Base-by-base conservation (phyloP, 768 basidiomycete species). In the Leucocoprinus sp. region DNA sequence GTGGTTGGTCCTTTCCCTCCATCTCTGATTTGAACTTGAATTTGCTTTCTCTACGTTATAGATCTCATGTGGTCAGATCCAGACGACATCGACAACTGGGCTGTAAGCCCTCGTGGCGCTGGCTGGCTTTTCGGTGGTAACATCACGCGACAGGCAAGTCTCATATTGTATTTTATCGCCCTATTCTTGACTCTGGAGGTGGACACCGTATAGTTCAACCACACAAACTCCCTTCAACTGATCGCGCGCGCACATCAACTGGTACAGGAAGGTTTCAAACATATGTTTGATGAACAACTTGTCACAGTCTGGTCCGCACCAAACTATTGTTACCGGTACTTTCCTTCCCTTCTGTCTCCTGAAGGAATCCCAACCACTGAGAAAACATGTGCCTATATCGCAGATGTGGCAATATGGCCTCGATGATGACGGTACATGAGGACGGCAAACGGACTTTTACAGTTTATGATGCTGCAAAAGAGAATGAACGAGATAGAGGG, bases 1-100 rank as follows among this genome's bases (percentile, higher is more conserved):
- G 95, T 54, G 85, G 85, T 83, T 55, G 23, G 77, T 55, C 11
- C 21, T 9, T 12, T 11, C 12, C 33, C 37, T 27, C 11, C 36
- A 18, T 24, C 33, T 24, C 21, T 23, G 40, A 17, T 23, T 35
- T 4, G 34, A n/a, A 8, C 14, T 49, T 23, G 7, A 29, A 28
- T 22, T 34, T 8, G 48, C 37, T 24, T 19, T 15, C 11, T 31
- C n/a, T 14, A 8, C n/a, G 31, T 4, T 37, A n/a, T 42, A 92
- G 92, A 97, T 59, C 76, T 98, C 9, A 96, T 98, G 92, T 98
- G 95, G 95, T 92, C 88, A 27, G 93, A 97, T 61, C 93, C 86
- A 3, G 93, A 97, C 57, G 89, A 95, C 34, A 84, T 95, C 31
- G 85, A 89, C 31, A 93, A 86, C 33, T 98, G 95, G 95, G 93